phyloP scores from a whole-genome alignment of 1,284 basidiomycete species.

The Ceratobasidium sp. region DNA sequence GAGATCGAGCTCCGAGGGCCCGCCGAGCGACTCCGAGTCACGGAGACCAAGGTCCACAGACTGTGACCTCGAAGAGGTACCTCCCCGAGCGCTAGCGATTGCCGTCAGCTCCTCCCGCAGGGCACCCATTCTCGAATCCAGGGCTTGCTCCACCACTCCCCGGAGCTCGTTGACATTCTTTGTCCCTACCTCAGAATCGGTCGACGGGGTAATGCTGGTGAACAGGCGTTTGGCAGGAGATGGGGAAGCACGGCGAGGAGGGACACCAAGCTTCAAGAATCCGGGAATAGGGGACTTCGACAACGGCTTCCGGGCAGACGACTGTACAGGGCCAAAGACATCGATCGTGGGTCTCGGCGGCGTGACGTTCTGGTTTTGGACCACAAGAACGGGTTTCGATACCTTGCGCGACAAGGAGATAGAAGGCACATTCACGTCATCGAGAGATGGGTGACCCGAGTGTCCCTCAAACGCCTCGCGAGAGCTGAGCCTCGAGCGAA shows the following conservation, averaged over 20 bases:
- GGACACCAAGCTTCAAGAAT: conserved; percentile 33
- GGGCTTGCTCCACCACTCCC: conserved; percentile 52
- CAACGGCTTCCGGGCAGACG: conserved; percentile 24
- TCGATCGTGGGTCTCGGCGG: conserved; percentile 51
- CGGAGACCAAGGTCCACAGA: conserved; percentile 9
- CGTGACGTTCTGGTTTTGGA: conserved; percentile 50
- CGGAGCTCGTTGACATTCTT: conserved; percentile 9
- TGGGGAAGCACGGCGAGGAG: conserved; percentile 20
- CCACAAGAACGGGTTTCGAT: conserved; percentile 67
- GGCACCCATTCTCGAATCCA: conserved; percentile 73
- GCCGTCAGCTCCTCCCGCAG: conserved; percentile 63
- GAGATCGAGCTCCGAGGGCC: conserved; percentile 78
- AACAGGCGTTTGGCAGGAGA: conserved; percentile 36
- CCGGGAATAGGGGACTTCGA: conserved; percentile 35
- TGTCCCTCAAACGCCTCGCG: conserved; percentile 68
- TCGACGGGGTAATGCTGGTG: neutral
- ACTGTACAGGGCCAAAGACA: conserved; percentile 31
- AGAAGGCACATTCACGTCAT: conserved; percentile 67
- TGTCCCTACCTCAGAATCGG: neutral
- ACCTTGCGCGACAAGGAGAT: conserved; percentile 65
- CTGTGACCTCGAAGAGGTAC: conserved; percentile 26
- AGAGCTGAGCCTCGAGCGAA: conserved; percentile 78
- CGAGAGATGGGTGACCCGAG: conserved; percentile 72
- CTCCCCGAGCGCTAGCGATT: conserved; percentile 70
- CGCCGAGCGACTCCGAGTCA: conserved; percentile 61